Evolutionary conservation across 176 grass and related monocot species (phyloP).

Genomic region (Metroxylon sagu): DNA sequence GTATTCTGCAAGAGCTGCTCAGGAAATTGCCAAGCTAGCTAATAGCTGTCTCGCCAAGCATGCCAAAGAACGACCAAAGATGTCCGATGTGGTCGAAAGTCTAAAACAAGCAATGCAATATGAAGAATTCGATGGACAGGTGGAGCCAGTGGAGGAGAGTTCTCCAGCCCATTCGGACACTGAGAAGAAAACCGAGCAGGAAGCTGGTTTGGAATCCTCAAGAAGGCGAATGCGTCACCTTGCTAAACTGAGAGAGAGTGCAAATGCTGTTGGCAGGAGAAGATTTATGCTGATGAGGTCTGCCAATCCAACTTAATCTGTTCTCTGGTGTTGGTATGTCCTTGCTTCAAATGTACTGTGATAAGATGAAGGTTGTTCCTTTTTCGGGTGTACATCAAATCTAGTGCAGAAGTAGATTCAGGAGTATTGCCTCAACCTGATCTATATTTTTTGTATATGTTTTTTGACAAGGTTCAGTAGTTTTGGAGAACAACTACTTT

Average conservation of each 20-base stretch:
- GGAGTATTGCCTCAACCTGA: too few species aligned
- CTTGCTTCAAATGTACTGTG: too few species aligned
- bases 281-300: conserved; percentile 16
- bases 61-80: conserved; percentile 6
- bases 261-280: conserved; percentile 1
- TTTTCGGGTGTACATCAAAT: too few species aligned
- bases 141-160: background rate
- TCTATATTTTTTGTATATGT: too few species aligned
- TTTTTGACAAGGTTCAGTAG: too few species aligned
- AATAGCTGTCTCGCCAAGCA: background rate
- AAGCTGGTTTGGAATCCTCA: background rate
- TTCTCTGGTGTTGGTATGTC: too few species aligned
- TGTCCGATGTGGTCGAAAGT: background rate
- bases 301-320: background rate
- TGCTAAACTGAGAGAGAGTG: conserved; percentile 1
- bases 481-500: too few species aligned
- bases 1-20: conserved; percentile 6
- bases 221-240: conserved; percentile 15
- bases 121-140: conserved; percentile 11
- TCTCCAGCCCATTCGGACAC: background rate
- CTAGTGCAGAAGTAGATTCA: too few species aligned
- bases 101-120: conserved; percentile 8
- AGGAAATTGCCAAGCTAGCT: background rate
- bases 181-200: background rate
- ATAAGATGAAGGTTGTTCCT: too few species aligned